Percentiles rank a stretch among this genome's conserved stretches.
phyloP scores from a whole-genome alignment of 2,329 filamentous ascomycete species.

The Talaromyces sp. region DNA sequence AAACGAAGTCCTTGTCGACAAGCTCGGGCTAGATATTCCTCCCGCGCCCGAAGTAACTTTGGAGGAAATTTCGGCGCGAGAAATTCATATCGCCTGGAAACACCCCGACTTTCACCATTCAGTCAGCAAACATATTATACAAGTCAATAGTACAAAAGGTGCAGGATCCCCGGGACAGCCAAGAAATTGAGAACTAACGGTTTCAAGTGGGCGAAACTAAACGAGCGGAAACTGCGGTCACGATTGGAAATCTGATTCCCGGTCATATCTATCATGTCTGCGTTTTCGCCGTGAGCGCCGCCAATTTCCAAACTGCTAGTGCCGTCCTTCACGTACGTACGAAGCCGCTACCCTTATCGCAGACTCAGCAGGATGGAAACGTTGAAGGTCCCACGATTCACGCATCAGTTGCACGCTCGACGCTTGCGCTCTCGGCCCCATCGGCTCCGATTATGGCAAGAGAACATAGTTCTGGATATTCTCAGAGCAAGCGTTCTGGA shows the following conservation, averaged over 20 bases:
- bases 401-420: constrained; percentile 52
- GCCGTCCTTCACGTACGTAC: constrained; percentile 80
- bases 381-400: constrained; percentile 44
- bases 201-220: constrained; percentile 74
- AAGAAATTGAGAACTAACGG: neutral
- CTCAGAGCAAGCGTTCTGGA: constrained; percentile 60
- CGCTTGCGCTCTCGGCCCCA: constrained; percentile 56
- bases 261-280: constrained; percentile 90
- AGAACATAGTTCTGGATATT: constrained; percentile 59
- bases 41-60: constrained; percentile 84
- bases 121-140: constrained; percentile 82
- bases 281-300: constrained; percentile 83
- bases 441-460: constrained; percentile 59
- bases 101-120: constrained; percentile 62
- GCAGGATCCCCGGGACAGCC: constrained; percentile 17
- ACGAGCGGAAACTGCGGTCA: constrained; percentile 79
- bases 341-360: constrained; percentile 46
- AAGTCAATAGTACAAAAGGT: constrained; percentile 92
- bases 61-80: constrained; percentile 80
- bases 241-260: constrained; percentile 80
- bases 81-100: constrained; percentile 88
- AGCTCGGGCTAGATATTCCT: constrained; percentile 91
- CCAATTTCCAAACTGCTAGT: constrained; percentile 90
- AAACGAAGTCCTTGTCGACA: constrained; percentile 82
- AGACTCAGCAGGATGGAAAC: constrained; percentile 34